A percentile compares a stretch with the other conserved stretches of the same genome.
phyloP scores from a whole-genome alignment of 306 rosid genomes.

The Arachis stenosperma region DNA sequence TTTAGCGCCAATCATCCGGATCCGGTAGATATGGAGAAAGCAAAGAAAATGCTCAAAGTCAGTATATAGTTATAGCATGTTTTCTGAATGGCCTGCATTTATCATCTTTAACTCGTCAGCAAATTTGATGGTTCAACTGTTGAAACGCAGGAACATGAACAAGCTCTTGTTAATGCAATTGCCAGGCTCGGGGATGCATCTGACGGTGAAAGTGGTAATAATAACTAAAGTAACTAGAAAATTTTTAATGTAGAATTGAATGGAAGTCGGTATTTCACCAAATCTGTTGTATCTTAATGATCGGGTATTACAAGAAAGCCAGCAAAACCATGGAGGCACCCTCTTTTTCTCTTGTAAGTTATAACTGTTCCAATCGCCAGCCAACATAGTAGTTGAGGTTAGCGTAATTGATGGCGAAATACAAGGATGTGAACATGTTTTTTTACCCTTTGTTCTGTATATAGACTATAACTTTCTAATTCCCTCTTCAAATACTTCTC shows the following conservation, averaged over 20 bases:
- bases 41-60: slow-evolving; percentile 80
- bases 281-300: slow-evolving; percentile 51
- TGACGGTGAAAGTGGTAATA: slow-evolving; percentile 95
- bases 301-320: slow-evolving; percentile 41
- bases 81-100: slow-evolving; percentile 1
- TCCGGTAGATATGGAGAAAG: slow-evolving; percentile 71
- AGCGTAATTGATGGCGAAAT: not conserved
- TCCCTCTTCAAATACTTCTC: not conserved
- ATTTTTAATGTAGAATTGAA: slow-evolving; percentile 31
- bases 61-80: slow-evolving; percentile 36
- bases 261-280: slow-evolving; percentile 35
- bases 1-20: slow-evolving; percentile 68
- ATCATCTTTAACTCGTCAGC: not conserved
- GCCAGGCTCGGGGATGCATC: slow-evolving; percentile 84
- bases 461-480: not conserved
- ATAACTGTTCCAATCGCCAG: not conserved
- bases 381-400: slow-evolving; percentile 1
- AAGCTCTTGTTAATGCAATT: slow-evolving; percentile 78
- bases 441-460: slow-evolving; percentile 23
- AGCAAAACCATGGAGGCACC: slow-evolving; percentile 24
- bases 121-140: slow-evolving; percentile 33
- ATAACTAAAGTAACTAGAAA: slow-evolving; percentile 43
- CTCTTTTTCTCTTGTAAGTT: not conserved
- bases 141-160: slow-evolving; percentile 79
- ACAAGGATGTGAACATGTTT: not conserved